Base-by-base conservation (phyloP, 495 filamentous ascomycete genomes). In the Aspergillus avenaceus region DNA sequence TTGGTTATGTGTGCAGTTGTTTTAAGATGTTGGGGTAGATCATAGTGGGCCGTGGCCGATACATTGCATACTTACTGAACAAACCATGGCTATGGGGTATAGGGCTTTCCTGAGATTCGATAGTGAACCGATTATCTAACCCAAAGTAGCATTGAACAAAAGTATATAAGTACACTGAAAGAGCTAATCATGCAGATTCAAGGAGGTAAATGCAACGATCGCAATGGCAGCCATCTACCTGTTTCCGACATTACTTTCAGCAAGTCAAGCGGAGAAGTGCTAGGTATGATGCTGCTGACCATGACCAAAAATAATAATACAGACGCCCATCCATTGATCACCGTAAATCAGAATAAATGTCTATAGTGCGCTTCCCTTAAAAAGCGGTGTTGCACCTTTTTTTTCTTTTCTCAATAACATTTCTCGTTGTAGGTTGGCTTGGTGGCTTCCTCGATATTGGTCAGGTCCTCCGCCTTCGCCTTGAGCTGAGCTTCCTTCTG, bases 141-240 rank as follows among this genome's bases (percentile, higher is more conserved):
- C 31, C n/a, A 43, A 52, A 49, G 52, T 64, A 53, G 59, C 51
- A 67, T 69, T 65, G 64, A 29, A 26, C 45, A 37, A 36, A 38
- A 48, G 49, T 63, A 56, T 71, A 69, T 69, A 71, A 69, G 54
- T 71, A 71, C 66, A 71, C 50, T 58, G 54, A 62, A n/a, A 65
- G 41, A 58, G 48, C 49, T 45, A 61, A 56, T 63, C 31, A 62
- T 61, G 59, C 62, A 56, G 55, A 56, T 50, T 51, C 37, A 38
- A 52, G 28, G 51, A 50, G 49, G 55, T 48, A 53, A 41, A 55
- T 55, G 49, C 42, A 51, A 56, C 37, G 53, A 48, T 25, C 29
- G 25, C n/a, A 38, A 19, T 45, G 9, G 14, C 21, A 38, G 34
- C 21, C 11, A 18, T 38, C 18, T 38, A 18, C 34, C 21, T 13